These are phyloP conservation scores for Citrus reticulata DNA, from an alignment of 345 rosid genomes.

Conservation along the genomic window DNA sequence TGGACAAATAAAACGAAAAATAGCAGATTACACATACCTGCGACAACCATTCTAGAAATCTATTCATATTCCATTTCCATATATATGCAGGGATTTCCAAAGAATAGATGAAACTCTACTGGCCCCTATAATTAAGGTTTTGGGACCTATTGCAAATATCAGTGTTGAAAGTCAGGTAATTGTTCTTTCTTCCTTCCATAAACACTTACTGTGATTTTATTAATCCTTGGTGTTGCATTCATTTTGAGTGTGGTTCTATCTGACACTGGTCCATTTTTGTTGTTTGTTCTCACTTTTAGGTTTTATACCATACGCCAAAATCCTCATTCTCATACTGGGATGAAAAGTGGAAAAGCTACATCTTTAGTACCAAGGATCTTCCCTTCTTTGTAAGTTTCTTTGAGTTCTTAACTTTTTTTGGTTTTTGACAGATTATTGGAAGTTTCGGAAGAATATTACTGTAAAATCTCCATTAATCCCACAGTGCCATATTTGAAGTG, in stretches of 20 bases:
- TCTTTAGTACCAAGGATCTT: constrained; percentile 70
- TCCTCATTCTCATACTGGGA: constrained; percentile 83
- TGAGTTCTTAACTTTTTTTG: background rate
- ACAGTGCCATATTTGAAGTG: background rate
- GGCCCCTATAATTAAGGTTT: constrained; percentile 63
- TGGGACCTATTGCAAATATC: constrained; percentile 73
- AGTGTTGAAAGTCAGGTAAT: constrained; percentile 92
- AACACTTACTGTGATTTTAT: background rate
- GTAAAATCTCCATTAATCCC: background rate
- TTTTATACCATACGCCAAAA: constrained; percentile 89
- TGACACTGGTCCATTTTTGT: constrained; percentile 3
- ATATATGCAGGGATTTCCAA: constrained; percentile 69
- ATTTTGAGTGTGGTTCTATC: background rate
- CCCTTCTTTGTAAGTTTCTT: constrained; percentile 82
- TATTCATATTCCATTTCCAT: constrained; percentile 11
- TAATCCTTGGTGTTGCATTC: background rate
- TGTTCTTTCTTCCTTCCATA: background rate
- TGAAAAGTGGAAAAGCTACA: constrained; percentile 55
- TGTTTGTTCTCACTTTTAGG: constrained; percentile 38
- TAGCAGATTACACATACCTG: background rate
- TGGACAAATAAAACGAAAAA: background rate
- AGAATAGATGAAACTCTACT: constrained; percentile 55
- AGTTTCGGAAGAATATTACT: background rate
- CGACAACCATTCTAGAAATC: background rate
- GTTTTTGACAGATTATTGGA: constrained; percentile 3